Conservation (phyloP, 371 early-diverging fungal genomes). For the Mortierella polycephala region DNA sequence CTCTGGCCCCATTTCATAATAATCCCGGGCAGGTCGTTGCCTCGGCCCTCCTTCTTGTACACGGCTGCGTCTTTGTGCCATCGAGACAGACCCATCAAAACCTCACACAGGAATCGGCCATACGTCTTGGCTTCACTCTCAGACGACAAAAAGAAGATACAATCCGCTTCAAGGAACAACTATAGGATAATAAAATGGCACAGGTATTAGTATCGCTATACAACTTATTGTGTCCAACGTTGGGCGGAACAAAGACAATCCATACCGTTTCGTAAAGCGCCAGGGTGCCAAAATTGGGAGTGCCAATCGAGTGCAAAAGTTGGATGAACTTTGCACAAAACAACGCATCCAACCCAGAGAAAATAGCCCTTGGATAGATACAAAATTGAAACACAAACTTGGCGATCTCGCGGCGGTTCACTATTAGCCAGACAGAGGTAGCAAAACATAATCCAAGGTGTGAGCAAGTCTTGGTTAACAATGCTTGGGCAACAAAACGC, state of each 20-base stretch:
- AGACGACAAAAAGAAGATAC: conserved; percentile 69
- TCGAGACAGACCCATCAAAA: conserved; percentile 65
- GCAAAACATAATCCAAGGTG: too few relatives aligned
- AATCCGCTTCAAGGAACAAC: conserved; percentile 47
- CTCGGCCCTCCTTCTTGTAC: conserved; percentile 70
- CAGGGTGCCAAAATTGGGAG: conserved; percentile 80
- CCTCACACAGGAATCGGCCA: conserved; percentile 70
- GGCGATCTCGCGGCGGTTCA: conserved; percentile 59
- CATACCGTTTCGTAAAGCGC: conserved; percentile 74
- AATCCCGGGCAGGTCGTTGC: conserved; percentile 77
- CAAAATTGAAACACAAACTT: conserved; percentile 81
- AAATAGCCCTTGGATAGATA: conserved; percentile 78
- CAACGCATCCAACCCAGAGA: conserved; percentile 84
- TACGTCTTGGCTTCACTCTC: conserved; percentile 85
- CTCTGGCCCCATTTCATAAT: conserved; percentile 72
- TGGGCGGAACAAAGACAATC: not conserved
- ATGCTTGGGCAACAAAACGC: not conserved
- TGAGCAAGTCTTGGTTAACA: not conserved
- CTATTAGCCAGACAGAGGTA: not conserved
- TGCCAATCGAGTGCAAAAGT: conserved; percentile 81
- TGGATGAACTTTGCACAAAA: conserved; percentile 86
- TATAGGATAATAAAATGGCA: not conserved
- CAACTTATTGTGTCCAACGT: too few relatives aligned
- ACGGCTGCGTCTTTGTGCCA: conserved; percentile 69
- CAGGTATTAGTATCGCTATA: not conserved